Evolutionary conservation across 768 basidiomycete genomes (phyloP), one percentile per base, ranked within the genome.

Genomic region (Pisolithus sp.): DNA sequence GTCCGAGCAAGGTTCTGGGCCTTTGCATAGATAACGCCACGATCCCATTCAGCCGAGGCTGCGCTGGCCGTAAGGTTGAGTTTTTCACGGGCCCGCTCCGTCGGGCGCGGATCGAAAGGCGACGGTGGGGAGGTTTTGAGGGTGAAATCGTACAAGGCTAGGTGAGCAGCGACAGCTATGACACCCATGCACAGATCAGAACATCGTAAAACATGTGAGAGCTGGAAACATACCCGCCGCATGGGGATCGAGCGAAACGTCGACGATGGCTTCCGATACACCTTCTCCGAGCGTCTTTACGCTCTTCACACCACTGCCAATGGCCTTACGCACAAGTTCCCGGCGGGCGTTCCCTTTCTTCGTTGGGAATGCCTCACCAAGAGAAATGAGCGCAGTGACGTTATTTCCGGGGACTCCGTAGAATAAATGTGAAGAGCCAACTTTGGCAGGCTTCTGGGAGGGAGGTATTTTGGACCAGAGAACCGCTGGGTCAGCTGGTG

Each of bases 1-100:
- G 88, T 89, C 40, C 88, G 77, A 23, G 88, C 87, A 54, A 88
- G 69, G 63, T 91, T 92, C 69, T 92, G 90, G 4, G 85, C 81
- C 47, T 83, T 72, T 1, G 83, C 89, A 58, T 89, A 92, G 23
- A 85, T 57, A 4, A 80, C 76, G 37, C 91, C 91, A 7, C 77
- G 73, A 36, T 87, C 77, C 90, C 90, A 89, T 53, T 81, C 83
- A 21, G 26, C 50, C 7, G 81, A 79, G 2, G 59, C 49, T 7
- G 74, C 59, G 10, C 77, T 53, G 4, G 86, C 76, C 5, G 68
- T 62, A 38, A 88, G 68, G 1, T 65, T 63, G 9, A 83, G 57
- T 54, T 79, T 77, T 38, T 77, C 75, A 0, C 80, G 76, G 20
- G 76, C 68, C 4, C 76, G 68, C 28, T 79, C 74, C 49, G 70